Evolutionary conservation across 148 eudicot genomes (phyloP).

Genomic region (Rhododendron molle): DNA sequence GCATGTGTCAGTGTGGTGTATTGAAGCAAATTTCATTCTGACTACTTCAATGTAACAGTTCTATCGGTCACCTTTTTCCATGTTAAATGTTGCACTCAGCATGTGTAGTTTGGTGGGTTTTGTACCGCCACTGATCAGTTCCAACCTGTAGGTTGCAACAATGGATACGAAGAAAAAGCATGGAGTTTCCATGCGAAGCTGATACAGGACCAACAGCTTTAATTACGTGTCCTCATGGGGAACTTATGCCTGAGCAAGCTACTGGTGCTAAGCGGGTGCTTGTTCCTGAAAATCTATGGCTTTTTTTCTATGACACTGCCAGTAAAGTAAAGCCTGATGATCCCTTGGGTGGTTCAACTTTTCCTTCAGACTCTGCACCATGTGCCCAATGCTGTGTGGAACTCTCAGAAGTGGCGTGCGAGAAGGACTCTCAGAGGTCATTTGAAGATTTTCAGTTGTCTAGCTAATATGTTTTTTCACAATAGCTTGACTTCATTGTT

Average conservation of each 20-base stretch:
- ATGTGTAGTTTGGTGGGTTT: not conserved
- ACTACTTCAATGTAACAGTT: not conserved
- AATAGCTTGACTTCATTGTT: conserved; percentile 13
- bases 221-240: conserved; percentile 89
- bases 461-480: not conserved
- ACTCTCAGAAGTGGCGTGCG: conserved; percentile 63
- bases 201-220: conserved; percentile 94
- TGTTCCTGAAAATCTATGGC: conserved; percentile 88
- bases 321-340: conserved; percentile 78
- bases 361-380: conserved; percentile 54
- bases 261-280: conserved; percentile 76
- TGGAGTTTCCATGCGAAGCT: conserved; percentile 76
- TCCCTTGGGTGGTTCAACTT: conserved; percentile 62
- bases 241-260: conserved; percentile 81
- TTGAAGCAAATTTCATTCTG: not conserved
- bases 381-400: conserved; percentile 64
- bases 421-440: conserved; percentile 68
- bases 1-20: not conserved
- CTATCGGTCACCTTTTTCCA: not conserved
- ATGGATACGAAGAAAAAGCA: conserved; percentile 75
- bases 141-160: conserved; percentile 69
- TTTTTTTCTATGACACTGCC: conserved; percentile 63
- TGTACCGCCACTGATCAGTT: conserved; percentile 4
- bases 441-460: conserved; percentile 6
- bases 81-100: not conserved